Evolutionary conservation across 1,284 basidiomycete genomes (phyloP).

Genomic region (Ustilago loliicola): DNA sequence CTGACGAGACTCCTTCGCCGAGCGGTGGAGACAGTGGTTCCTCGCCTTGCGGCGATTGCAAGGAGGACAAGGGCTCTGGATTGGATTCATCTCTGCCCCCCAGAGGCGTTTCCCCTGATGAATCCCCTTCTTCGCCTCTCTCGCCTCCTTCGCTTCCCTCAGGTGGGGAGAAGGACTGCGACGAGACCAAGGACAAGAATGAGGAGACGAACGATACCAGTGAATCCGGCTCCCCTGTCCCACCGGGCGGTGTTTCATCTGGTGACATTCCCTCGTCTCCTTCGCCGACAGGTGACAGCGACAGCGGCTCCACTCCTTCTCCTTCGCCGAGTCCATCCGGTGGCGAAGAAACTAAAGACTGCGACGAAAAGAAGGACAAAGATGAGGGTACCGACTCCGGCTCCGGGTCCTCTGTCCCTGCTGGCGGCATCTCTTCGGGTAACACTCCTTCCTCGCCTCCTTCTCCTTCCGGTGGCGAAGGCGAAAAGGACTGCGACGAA

Average conservation of each 20-base stretch:
- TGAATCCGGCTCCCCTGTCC: background rate
- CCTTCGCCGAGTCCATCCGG: background rate
- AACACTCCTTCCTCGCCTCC: background rate
- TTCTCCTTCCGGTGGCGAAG: background rate
- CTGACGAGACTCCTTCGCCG: background rate
- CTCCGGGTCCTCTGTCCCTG: conserved; percentile 1
- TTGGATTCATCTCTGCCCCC: background rate
- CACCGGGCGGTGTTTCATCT: conserved; percentile 13
- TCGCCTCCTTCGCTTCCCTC: background rate
- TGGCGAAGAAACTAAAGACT: background rate
- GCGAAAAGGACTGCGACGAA: no score
- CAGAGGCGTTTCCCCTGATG: conserved; percentile 7
- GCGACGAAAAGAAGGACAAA: conserved; percentile 12
- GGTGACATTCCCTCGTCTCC: conserved; percentile 9
- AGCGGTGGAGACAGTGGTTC: background rate
- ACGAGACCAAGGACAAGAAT: background rate
- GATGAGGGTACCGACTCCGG: no score
- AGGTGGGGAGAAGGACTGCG: conserved; percentile 8
- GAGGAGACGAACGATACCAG: no score
- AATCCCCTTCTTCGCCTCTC: conserved; percentile 6
- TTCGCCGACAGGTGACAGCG: background rate
- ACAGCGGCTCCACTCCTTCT: background rate
- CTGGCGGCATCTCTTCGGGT: conserved; percentile 8
- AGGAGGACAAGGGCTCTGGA: background rate
- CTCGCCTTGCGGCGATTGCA: background rate